Conservation (phyloP, 2,329 filamentous ascomycete genomes). For the Aspergillus amoenus region DNA sequence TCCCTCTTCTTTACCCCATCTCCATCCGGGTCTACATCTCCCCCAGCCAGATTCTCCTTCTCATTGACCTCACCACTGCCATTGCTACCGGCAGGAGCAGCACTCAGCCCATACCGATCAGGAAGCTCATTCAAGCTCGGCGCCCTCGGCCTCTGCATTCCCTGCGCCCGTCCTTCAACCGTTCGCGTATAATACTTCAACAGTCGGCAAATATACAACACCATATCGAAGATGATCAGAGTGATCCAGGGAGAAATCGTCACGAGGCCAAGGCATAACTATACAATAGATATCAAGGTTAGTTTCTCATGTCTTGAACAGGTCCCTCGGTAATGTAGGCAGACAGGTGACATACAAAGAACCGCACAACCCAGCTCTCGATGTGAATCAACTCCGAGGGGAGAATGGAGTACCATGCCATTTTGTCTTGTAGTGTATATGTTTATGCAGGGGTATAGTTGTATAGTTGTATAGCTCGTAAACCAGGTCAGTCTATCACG, state of each 20-base stretch:
- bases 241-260: conserved; percentile 63
- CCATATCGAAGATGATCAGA: conserved; percentile 62
- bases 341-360: conserved; percentile 55
- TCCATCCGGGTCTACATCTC: conserved; percentile 3
- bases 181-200: conserved; percentile 59
- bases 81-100: conserved; percentile 10
- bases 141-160: conserved; percentile 59
- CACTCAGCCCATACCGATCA: conserved; percentile 43
- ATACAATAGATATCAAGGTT: not conserved
- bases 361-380: conserved; percentile 61
- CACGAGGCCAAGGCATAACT: conserved; percentile 62
- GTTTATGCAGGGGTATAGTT: not conserved
- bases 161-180: conserved; percentile 61
- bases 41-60: conserved; percentile 1
- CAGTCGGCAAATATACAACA: conserved; percentile 61
- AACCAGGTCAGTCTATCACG: not conserved
- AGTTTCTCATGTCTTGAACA: not conserved
- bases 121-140: conserved; percentile 61
- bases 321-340: not conserved
- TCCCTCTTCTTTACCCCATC: conserved; percentile 9
- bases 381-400: conserved; percentile 57
- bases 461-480: not conserved
- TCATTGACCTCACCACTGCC: conserved; percentile 1
- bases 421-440: conserved; percentile 30
- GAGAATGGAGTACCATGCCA: conserved; percentile 67